phyloP scores from a whole-genome alignment of 2,329 filamentous ascomycete species.

The Botrytis paeoniae region DNA sequence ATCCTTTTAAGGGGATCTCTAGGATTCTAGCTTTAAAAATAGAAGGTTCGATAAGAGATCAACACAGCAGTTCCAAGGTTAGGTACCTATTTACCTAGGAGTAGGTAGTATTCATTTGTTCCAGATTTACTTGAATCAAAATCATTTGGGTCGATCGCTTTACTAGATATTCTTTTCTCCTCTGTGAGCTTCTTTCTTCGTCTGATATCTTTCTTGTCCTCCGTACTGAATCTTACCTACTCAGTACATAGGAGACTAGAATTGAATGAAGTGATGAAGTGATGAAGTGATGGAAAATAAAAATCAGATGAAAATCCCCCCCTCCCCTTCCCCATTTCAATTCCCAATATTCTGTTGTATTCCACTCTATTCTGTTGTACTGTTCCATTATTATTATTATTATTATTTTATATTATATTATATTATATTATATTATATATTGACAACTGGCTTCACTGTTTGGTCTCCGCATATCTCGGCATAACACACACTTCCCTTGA shows the following conservation, averaged over 20 bases:
- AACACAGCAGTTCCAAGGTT: neutral
- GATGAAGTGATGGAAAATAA: neutral
- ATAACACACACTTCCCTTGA: neutral
- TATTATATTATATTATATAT: neutral
- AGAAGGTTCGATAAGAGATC: constrained; percentile 4
- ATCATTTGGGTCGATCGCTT: neutral
- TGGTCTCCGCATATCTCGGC: constrained; percentile 15
- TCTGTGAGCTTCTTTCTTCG: neutral
- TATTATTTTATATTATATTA: neutral
- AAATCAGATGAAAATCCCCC: neutral
- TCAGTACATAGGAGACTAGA: neutral
- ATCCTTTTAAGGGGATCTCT: neutral
- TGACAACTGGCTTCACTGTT: neutral
- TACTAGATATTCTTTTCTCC: neutral
- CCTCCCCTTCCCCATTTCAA: too few species aligned
- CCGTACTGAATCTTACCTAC: neutral
- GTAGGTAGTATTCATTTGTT: neutral
- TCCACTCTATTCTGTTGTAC: neutral
- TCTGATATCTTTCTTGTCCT: neutral
- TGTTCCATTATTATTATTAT: neutral
- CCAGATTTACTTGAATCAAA: neutral
- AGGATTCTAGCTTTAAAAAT: constrained; percentile 1
- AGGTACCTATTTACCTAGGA: too few species aligned
- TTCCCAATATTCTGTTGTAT: neutral
- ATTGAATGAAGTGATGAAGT: too few species aligned